Evolutionary conservation across 1,284 basidiomycete genomes (phyloP).

Genomic region (Trichosporon ovoides): DNA sequence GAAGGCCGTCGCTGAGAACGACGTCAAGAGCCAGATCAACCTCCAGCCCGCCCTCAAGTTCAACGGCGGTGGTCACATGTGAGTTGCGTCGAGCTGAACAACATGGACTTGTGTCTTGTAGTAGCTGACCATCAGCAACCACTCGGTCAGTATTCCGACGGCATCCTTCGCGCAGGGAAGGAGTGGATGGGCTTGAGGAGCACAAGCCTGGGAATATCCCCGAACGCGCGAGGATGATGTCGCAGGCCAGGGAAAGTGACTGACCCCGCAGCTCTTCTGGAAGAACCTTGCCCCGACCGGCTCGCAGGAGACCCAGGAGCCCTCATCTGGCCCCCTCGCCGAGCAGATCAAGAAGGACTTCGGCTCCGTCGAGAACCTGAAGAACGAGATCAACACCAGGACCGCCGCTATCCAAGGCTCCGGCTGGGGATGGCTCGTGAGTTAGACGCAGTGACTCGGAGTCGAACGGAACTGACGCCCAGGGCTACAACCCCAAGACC

Average conservation of each 20-base stretch:
- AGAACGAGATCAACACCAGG: slow-evolving; percentile 73
- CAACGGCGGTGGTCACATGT: slow-evolving; percentile 73
- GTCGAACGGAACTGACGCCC: not conserved
- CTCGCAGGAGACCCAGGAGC: slow-evolving; percentile 59
- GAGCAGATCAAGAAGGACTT: slow-evolving; percentile 76
- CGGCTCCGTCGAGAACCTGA: slow-evolving; percentile 69
- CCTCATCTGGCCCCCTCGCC: slow-evolving; percentile 66
- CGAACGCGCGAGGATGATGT: not conserved
- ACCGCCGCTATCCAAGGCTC: slow-evolving; percentile 95
- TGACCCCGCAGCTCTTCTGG: slow-evolving; percentile 81
- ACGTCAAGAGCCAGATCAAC: slow-evolving; percentile 71
- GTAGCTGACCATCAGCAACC: slow-evolving; percentile 29
- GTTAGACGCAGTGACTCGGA: too few relatives aligned
- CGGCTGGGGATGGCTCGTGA: slow-evolving; percentile 94
- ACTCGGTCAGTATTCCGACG: slow-evolving; percentile 34
- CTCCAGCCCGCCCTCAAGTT: slow-evolving; percentile 83
- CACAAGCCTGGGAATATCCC: not conserved
- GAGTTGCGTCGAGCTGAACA: slow-evolving; percentile 13
- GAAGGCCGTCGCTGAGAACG: slow-evolving; percentile 54
- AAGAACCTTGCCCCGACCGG: slow-evolving; percentile 77
- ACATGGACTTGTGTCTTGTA: not conserved
- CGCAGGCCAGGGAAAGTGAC: not conserved
- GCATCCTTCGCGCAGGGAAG: not conserved
- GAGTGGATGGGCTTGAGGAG: not conserved
- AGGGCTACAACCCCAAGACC: slow-evolving; percentile 66